Conservation (phyloP, 208 protist genomes). For the Acanthamoeba castellanii region DNA sequence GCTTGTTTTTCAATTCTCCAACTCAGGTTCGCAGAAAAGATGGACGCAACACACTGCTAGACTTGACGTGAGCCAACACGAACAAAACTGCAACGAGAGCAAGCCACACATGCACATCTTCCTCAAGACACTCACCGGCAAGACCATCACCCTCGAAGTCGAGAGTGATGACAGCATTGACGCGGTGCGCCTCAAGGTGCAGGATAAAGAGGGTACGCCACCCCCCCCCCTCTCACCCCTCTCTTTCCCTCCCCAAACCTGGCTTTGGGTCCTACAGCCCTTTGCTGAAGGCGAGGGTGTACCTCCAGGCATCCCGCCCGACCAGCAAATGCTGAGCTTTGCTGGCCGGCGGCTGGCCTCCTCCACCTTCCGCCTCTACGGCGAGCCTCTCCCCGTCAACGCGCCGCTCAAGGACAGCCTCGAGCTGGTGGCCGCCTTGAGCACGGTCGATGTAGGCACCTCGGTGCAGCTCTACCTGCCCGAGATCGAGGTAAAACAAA, state of each 20-base stretch:
- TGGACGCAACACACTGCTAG: too few relatives aligned
- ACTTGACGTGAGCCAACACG: too few relatives aligned
- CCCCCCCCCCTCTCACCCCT: too few relatives aligned
- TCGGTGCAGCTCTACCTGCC: not conserved
- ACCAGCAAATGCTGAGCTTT: not conserved
- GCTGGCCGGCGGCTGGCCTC: not conserved
- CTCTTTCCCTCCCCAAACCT: too few relatives aligned
- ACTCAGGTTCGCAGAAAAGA: too few relatives aligned
- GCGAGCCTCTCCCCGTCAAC: not conserved
- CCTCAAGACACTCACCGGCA: slow-evolving; percentile 79
- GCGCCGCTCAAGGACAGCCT: not conserved
- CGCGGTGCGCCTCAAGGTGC: slow-evolving; percentile 90
- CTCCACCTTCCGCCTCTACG: not conserved
- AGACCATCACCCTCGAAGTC: slow-evolving; percentile 68
- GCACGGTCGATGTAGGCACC: not conserved
- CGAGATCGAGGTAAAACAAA: not conserved
- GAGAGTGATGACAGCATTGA: not conserved
- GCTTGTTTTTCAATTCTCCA: too few relatives aligned
- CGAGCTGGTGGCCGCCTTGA: not conserved
- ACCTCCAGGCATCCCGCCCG: not conserved
- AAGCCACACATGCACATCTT: slow-evolving; percentile 73
- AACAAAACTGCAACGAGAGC: too few relatives aligned
- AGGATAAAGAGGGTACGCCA: slow-evolving; percentile 94
- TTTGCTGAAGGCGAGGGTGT: too few relatives aligned
- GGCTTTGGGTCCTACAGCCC: too few relatives aligned